Evolutionary conservation across 2,329 filamentous ascomycete genomes (phyloP), one percentile per base, ranked within the genome.

Genomic region (Pseudogymnoascus sp.): DNA sequence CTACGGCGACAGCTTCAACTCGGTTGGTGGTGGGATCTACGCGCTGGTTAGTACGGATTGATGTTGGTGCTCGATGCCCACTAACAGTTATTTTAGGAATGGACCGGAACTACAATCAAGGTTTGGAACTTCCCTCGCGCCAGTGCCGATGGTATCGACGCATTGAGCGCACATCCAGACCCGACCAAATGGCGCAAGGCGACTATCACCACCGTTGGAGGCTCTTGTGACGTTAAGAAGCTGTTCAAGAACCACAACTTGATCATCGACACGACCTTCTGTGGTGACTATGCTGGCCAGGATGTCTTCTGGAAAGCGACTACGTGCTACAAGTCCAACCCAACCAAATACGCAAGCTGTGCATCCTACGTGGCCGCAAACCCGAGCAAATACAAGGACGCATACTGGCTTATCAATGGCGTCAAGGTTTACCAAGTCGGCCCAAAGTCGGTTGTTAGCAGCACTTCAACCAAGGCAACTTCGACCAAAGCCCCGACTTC

Each of bases 181-280:
- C 89, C 90, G 0, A 73, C 76, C 2, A 74, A 70, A 19, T 96
- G 92, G 87, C 88, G 85, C 11, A 75, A 73, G 1, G 89, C 92
- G 0, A 72, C 81, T 1, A 90, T 89, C 11, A 80, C 79, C 55
- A 67, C 67, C 39, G 87, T 89, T 1, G 81, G 79, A 5, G 66
- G 70, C 1, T 80, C 78, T 63, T 97, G 92, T 75, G 77, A 92
- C 69, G 88, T 95, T 66, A 78, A 85, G 66, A 68, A 75, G 1
- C 81, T 87, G 73, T 94, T 97, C 77, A 78, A 78, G 62, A 75
- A 88, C 64, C 82, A 95, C 77, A 83, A 87, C 68, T 85, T 97
- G 66, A 84, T 92, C 67, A 87, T 94, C 73, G 85, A 93, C 76
- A 93, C 86, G 1, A 89, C 88, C 8, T 90, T 96, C 74, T 96